These are phyloP conservation scores for Aspergillus puulaauensis DNA, from an alignment of 2,329 filamentous ascomycete genomes.

Conservation along the genomic window DNA sequence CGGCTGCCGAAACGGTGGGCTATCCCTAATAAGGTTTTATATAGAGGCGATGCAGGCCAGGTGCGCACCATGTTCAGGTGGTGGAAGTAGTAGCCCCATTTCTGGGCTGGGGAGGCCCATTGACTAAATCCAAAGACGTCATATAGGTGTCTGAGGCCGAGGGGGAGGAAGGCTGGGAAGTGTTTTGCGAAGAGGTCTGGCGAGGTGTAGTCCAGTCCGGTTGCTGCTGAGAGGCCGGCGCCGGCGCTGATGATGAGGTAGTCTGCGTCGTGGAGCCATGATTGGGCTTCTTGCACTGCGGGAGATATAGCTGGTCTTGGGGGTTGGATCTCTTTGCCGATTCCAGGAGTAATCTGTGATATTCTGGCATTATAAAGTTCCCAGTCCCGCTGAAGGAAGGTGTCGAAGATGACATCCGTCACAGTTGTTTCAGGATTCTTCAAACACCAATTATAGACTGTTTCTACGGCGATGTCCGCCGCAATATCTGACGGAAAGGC, in stretches of 20 bases:
- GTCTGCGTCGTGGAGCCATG: constrained; percentile 20
- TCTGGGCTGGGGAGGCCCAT: constrained; percentile 17
- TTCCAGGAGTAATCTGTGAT: background rate
- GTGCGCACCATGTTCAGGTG: constrained; percentile 18
- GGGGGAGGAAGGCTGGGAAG: constrained; percentile 29
- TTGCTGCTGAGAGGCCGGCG: constrained; percentile 22
- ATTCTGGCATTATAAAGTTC: constrained; percentile 9
- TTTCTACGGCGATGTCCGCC: constrained; percentile 15
- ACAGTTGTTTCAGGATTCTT: constrained; percentile 13
- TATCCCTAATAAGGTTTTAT: constrained; percentile 4
- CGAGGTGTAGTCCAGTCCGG: constrained; percentile 25
- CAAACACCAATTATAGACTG: constrained; percentile 16
- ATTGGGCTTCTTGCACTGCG: constrained; percentile 10
- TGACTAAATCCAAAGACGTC: constrained; percentile 20
- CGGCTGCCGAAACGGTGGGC: background rate
- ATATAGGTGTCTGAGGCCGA: constrained; percentile 24
- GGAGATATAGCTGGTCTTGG: background rate
- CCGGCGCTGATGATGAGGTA: constrained; percentile 21
- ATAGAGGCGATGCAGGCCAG: constrained; percentile 14
- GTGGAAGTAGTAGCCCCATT: constrained; percentile 25
- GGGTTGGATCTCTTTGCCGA: background rate
- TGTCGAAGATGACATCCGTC: constrained; percentile 24
- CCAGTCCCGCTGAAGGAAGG: constrained; percentile 18
- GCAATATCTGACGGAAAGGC: constrained; percentile 21
- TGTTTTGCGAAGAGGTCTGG: constrained; percentile 20